Conservation (phyloP, 73 alveolate species). For the Breviolum minutum region DNA sequence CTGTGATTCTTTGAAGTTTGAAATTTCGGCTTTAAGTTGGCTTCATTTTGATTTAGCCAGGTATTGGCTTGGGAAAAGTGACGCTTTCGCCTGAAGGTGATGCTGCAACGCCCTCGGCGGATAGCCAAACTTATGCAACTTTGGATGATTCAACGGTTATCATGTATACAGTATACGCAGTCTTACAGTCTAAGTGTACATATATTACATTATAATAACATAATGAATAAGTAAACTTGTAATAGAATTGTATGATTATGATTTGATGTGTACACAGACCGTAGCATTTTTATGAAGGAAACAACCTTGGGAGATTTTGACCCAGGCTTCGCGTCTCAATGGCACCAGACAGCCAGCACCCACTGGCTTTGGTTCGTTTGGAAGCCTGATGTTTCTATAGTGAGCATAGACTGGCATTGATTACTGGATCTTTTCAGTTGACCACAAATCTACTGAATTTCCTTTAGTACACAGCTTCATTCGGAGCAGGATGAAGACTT, state of each 20-base stretch:
- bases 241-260: no score
- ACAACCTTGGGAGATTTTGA: not conserved
- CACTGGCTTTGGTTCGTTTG: slow-evolving; percentile 77
- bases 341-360: slow-evolving; percentile 74
- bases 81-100: slow-evolving; percentile 67
- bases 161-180: not conserved
- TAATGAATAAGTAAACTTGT: not conserved
- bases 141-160: no score
- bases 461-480: not conserved
- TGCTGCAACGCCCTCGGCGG: slow-evolving; percentile 18
- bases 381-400: not conserved
- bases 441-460: not conserved
- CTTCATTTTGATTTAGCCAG: not conserved
- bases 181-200: not conserved
- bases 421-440: not conserved
- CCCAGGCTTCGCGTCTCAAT: slow-evolving; percentile 79
- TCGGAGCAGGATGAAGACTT: not conserved
- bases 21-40: not conserved
- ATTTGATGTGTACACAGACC: no score
- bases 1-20: not conserved
- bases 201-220: not conserved
- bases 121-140: no score
- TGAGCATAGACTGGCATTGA: not conserved
- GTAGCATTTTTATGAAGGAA: not conserved
- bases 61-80: slow-evolving; percentile 70